Evolutionary conservation across 1,284 basidiomycete species (phyloP).

Genomic region (Cystobasidiaceae sp.): DNA sequence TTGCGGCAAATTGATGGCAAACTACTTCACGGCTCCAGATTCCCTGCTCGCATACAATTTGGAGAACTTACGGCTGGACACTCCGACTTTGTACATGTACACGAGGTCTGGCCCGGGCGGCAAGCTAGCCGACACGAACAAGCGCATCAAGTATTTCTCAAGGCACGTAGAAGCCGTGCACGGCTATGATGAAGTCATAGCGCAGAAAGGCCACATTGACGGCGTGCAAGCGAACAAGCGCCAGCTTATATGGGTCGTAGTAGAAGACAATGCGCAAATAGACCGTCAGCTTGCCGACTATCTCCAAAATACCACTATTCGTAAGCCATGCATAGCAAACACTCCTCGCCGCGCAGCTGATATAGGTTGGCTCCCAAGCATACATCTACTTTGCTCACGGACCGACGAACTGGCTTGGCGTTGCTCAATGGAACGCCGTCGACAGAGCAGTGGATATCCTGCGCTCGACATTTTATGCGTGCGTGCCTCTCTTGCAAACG

Average conservation of each 20-base stretch:
- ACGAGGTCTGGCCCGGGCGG: slow-evolving; percentile 19
- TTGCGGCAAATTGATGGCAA: not conserved
- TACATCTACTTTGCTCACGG: slow-evolving; percentile 24
- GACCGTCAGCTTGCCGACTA: not conserved
- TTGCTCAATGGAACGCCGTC: slow-evolving; percentile 16
- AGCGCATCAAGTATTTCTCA: not conserved
- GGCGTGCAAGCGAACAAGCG: not conserved
- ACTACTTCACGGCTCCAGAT: slow-evolving; percentile 15
- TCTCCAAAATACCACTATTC: not conserved
- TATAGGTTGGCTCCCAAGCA: not conserved
- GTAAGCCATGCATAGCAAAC: not conserved
- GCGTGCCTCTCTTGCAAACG: not conserved
- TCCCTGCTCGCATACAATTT: slow-evolving; percentile 11
- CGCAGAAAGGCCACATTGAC: slow-evolving; percentile 7
- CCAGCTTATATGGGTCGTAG: slow-evolving; percentile 16
- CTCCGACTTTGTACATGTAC: slow-evolving; percentile 16
- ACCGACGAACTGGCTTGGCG: slow-evolving; percentile 7
- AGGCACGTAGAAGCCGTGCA: slow-evolving; percentile 10
- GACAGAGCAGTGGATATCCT: slow-evolving; percentile 1
- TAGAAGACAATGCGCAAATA: slow-evolving; percentile 12
- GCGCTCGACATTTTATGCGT: slow-evolving; percentile 13
- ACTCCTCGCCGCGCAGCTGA: too few species aligned
- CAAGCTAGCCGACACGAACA: slow-evolving; percentile 1
- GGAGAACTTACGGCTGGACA: not conserved
- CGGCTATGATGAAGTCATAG: slow-evolving; percentile 2